phyloP scores from a whole-genome alignment of 305 asterid genomes.

The Solanum hybrid region DNA sequence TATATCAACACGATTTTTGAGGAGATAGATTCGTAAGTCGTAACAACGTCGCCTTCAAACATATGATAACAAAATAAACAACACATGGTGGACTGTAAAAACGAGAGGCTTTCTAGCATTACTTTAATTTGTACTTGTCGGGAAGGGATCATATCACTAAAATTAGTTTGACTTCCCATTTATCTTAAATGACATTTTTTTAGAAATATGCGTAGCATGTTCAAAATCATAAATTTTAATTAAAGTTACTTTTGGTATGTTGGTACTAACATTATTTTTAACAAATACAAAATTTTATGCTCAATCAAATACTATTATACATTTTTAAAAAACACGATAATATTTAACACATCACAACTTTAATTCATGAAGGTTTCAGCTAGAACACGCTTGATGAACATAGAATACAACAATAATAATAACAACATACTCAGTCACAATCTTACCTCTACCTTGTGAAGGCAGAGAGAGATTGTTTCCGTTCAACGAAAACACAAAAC shows the following conservation, averaged over 20 bases:
- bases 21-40: neutral
- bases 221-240: too few relatives aligned
- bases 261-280: neutral
- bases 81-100: neutral
- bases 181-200: neutral
- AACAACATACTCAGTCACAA: neutral
- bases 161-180: too few relatives aligned
- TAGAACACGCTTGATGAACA: neutral
- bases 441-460: accelerated
- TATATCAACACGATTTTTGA: neutral
- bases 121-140: neutral
- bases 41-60: neutral
- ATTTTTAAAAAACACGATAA: accelerated
- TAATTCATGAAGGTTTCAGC: too few relatives aligned
- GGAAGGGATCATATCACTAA: too few relatives aligned
- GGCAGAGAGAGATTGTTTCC: too few relatives aligned
- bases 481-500: neutral
- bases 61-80: neutral
- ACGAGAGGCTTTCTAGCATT: too few relatives aligned
- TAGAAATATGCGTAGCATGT: neutral
- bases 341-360: too few relatives aligned
- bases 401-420: too few relatives aligned
- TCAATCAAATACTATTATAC: neutral
- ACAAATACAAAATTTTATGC: too few relatives aligned
- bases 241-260: neutral